phyloP scores from a whole-genome alignment of 2,329 filamentous ascomycete species.

The Diaporthe citri region DNA sequence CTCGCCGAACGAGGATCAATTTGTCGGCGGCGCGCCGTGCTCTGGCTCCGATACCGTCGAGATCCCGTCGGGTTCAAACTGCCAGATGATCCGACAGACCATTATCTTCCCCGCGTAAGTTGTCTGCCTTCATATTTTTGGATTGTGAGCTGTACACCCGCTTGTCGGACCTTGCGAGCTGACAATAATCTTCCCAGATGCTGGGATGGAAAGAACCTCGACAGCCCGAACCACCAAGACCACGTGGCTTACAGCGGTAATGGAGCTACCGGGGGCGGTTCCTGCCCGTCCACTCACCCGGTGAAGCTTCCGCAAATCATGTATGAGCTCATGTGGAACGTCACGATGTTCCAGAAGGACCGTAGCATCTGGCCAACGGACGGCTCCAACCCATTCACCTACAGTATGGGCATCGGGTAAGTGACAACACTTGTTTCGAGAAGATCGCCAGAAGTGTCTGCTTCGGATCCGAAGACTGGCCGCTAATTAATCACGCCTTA shows the following conservation, averaged over 20 bases:
- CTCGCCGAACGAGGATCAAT: conserved; percentile 58
- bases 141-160: background rate
- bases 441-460: background rate
- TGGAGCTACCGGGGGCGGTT: conserved; percentile 60
- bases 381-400: conserved; percentile 57
- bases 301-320: conserved; percentile 63
- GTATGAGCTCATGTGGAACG: conserved; percentile 63
- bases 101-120: conserved; percentile 60
- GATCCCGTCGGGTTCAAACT: conserved; percentile 58
- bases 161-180: conserved; percentile 49
- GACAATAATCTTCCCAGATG: background rate
- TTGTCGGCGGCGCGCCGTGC: conserved; percentile 64
- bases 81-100: conserved; percentile 67
- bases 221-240: conserved; percentile 44
- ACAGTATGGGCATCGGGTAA: conserved; percentile 59
- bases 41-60: conserved; percentile 62
- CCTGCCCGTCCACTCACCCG: conserved; percentile 59
- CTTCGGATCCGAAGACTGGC: background rate
- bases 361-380: conserved; percentile 56
- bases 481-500: background rate
- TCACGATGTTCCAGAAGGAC: conserved; percentile 54
- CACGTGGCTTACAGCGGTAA: conserved; percentile 61
- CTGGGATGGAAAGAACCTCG: conserved; percentile 42
- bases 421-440: conserved; percentile 33
- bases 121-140: background rate